A percentile compares a stretch with the other conserved stretches of the same genome.
Evolutionary conservation across 495 filamentous ascomycete genomes (phyloP).

Genomic region (Hypoxylon cercidicola): DNA sequence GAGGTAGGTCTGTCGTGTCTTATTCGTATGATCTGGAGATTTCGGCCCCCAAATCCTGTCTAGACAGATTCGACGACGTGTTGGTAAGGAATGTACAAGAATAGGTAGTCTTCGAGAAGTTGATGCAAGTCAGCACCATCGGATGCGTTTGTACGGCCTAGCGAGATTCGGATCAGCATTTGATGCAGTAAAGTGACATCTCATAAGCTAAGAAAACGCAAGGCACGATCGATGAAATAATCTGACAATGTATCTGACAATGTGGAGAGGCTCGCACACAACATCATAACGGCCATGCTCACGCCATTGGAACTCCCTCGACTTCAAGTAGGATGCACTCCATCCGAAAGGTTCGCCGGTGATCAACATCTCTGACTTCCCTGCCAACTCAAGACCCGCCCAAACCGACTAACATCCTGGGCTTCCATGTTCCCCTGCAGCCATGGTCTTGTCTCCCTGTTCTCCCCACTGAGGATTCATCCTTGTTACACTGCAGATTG

Average conservation of each 20-base stretch:
- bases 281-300: slow-evolving; percentile 31
- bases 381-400: slow-evolving; percentile 23
- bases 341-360: slow-evolving; percentile 25
- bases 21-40: background rate
- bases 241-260: no score
- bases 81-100: slow-evolving; percentile 10
- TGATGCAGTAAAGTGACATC: slow-evolving; percentile 25
- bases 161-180: slow-evolving; percentile 39
- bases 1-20: background rate
- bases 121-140: slow-evolving; percentile 32
- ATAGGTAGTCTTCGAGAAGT: slow-evolving; percentile 21
- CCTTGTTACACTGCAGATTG: slow-evolving; percentile 43
- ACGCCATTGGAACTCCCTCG: slow-evolving; percentile 28
- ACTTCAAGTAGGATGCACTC: slow-evolving; percentile 40
- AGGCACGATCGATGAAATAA: slow-evolving; percentile 33
- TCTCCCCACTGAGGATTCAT: slow-evolving; percentile 44
- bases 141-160: slow-evolving; percentile 19
- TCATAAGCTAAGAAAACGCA: slow-evolving; percentile 11
- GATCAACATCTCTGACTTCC: slow-evolving; percentile 38
- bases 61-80: slow-evolving; percentile 9
- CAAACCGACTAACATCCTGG: slow-evolving; percentile 35
- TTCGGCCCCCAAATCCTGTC: background rate
- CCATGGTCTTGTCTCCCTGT: slow-evolving; percentile 15
- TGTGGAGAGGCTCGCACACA: slow-evolving; percentile 31
- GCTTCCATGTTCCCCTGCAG: slow-evolving; percentile 23